phyloP scores from a whole-genome alignment of 75 land plant species.

The Picea glauca region DNA sequence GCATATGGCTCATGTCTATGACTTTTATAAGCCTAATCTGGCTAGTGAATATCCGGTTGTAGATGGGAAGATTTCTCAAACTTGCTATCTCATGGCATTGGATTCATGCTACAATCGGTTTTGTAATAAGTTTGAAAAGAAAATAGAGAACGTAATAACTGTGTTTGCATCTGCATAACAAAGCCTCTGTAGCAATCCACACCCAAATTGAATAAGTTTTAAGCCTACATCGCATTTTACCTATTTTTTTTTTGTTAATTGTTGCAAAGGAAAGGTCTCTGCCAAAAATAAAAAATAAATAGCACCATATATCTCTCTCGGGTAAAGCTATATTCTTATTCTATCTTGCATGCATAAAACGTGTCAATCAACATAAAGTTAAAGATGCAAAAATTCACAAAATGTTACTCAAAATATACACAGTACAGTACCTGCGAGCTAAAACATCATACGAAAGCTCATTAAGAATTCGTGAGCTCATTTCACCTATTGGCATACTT shows the following conservation, averaged over 20 bases:
- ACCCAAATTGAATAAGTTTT: not conserved
- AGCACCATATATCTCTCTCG: not conserved
- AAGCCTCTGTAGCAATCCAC: not conserved
- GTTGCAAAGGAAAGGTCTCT: not conserved
- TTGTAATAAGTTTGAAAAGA: not conserved
- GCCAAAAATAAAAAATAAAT: no score
- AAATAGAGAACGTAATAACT: not conserved
- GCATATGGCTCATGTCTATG: no score
- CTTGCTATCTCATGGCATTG: no score
- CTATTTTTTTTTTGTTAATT: not conserved
- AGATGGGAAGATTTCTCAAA: no score
- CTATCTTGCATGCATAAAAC: not conserved
- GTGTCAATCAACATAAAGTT: not conserved
- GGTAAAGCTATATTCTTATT: not conserved
- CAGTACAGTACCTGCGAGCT: conserved; percentile 61
- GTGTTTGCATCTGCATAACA: not conserved
- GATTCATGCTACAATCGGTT: not conserved
- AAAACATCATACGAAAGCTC: conserved; percentile 45
- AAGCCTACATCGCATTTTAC: not conserved
- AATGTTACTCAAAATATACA: not conserved
- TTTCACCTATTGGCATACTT: no score
- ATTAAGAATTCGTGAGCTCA: no score
- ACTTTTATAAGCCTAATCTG: no score
- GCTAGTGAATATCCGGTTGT: no score
- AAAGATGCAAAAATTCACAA: not conserved